Percentiles rank a stretch among this genome's conserved stretches.
Evolutionary conservation across 495 filamentous ascomycete genomes (phyloP).

Genomic region (Talaromyces nanjingensis): DNA sequence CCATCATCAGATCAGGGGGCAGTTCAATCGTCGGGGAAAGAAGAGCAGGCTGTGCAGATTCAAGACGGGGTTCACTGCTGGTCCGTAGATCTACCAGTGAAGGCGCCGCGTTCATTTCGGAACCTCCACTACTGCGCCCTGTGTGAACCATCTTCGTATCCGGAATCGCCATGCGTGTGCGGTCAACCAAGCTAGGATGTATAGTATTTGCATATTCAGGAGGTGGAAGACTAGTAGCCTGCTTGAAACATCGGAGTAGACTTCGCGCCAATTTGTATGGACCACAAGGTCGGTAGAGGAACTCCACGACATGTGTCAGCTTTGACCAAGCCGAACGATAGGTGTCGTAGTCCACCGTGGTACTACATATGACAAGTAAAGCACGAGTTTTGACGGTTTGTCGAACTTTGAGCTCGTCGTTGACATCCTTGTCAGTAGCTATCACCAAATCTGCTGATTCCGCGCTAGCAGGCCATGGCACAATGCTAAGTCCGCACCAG

Average conservation of each 20-base stretch:
- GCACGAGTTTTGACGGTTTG: constrained; percentile 17
- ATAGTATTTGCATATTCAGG: constrained; percentile 5
- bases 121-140: not conserved
- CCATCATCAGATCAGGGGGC: not conserved
- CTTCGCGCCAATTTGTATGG: constrained; percentile 59
- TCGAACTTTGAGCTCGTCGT: constrained; percentile 12
- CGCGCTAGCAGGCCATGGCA: constrained; percentile 23
- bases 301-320: constrained; percentile 29
- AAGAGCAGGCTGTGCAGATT: not conserved
- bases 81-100: not conserved
- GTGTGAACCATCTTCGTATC: not conserved
- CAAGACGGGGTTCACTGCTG: not conserved
- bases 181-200: not conserved
- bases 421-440: constrained; percentile 30
- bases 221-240: constrained; percentile 13
- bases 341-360: constrained; percentile 24
- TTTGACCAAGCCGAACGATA: constrained; percentile 24
- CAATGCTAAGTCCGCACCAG: constrained; percentile 40
- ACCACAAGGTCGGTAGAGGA: constrained; percentile 49
- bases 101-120: not conserved
- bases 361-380: constrained; percentile 31
- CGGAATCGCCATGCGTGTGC: not conserved
- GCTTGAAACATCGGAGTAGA: constrained; percentile 29
- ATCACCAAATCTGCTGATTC: constrained; percentile 32
- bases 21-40: not conserved